Evolutionary conservation across 1,284 basidiomycete genomes (phyloP).

Genomic region (Melampsora abietis-canadensis): DNA sequence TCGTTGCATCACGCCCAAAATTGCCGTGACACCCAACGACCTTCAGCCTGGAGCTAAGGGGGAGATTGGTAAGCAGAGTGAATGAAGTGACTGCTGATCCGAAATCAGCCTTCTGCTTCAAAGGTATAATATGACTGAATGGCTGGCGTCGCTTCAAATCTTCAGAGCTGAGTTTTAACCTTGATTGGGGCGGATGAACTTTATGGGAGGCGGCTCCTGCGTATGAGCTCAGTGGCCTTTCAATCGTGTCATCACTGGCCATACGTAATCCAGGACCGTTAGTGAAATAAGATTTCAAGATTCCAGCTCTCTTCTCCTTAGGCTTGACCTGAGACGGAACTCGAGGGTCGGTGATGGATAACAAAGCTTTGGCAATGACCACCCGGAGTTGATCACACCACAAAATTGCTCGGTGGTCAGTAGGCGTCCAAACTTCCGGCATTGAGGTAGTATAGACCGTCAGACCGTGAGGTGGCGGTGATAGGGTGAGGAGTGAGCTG

Average conservation of each 20-base stretch:
- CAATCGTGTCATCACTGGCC: slow-evolving; percentile 9
- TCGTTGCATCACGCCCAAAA: neutral
- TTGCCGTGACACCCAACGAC: slow-evolving; percentile 24
- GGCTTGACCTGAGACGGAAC: slow-evolving; percentile 24
- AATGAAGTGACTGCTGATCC: neutral
- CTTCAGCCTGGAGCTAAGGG: slow-evolving; percentile 11
- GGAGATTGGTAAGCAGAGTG: slow-evolving; percentile 25
- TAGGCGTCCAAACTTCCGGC: slow-evolving; percentile 86
- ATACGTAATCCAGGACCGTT: slow-evolving; percentile 26
- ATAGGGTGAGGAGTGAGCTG: slow-evolving; percentile 64
- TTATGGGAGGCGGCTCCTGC: slow-evolving; percentile 17
- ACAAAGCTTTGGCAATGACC: slow-evolving; percentile 72
- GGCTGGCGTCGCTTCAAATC: neutral
- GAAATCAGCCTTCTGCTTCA: neutral
- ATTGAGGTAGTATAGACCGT: slow-evolving; percentile 82
- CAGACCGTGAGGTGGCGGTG: slow-evolving; percentile 58
- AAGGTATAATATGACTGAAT: slow-evolving; percentile 1
- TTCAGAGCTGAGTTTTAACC: neutral
- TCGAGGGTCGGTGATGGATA: slow-evolving; percentile 62
- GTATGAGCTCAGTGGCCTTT: slow-evolving; percentile 29
- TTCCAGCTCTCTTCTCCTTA: slow-evolving; percentile 30
- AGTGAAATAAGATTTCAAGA: slow-evolving; percentile 40
- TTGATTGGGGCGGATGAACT: slow-evolving; percentile 4
- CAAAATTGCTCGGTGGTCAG: slow-evolving; percentile 93
- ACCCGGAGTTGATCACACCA: slow-evolving; percentile 98